Conservation (phyloP, 2,329 filamentous ascomycete genomes). For the Teratosphaeria epicoccoides region DNA sequence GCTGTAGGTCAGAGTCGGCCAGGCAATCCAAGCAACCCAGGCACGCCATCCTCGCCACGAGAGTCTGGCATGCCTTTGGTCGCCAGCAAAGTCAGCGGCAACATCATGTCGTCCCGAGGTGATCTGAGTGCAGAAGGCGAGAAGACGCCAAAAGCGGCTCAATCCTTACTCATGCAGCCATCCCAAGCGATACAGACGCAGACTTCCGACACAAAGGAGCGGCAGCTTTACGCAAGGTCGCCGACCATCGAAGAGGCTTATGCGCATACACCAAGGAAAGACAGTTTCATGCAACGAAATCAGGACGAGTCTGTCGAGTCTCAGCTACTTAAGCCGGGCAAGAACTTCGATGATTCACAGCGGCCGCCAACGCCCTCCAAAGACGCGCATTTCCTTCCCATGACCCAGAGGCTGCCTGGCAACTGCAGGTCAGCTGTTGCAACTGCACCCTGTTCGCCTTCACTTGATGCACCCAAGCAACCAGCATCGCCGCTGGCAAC, state of each 20-base stretch:
- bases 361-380: neutral
- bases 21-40: neutral
- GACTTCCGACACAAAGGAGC: neutral
- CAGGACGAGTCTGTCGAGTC: neutral
- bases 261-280: slow-evolving; percentile 5
- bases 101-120: neutral
- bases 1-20: neutral
- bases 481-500: neutral
- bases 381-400: neutral
- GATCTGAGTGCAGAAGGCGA: slow-evolving; percentile 4
- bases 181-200: neutral
- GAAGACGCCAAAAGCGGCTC: slow-evolving; percentile 2
- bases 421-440: neutral
- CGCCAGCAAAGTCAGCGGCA: slow-evolving; percentile 3
- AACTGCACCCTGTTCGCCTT: neutral
- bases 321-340: neutral
- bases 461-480: neutral
- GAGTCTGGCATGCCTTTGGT: neutral
- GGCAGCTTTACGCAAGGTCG: neutral
- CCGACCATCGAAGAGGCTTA: neutral
- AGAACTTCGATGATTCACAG: neutral
- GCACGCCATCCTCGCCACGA: neutral
- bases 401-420: neutral
- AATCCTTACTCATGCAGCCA: neutral
- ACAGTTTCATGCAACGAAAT: neutral